Evolutionary conservation across 2,329 filamentous ascomycete species (phyloP), one percentile per base, ranked within the genome.

Genomic region (Aureobasidium melanogenum): DNA sequence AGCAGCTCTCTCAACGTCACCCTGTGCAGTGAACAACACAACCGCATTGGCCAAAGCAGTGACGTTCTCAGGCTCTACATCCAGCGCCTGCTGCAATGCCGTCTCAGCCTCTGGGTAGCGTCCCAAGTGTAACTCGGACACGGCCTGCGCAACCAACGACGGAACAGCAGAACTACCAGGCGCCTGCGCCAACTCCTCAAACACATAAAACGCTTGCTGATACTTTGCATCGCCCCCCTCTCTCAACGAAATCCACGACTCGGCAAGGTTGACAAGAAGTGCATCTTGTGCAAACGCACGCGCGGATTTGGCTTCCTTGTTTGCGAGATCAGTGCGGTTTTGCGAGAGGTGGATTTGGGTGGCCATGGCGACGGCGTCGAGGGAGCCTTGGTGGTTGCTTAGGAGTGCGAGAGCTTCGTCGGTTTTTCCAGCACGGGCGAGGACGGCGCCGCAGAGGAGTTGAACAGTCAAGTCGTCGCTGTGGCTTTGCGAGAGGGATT

Each of bases 131-230:
- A 97, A 78, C 75, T 99, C 93, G 26, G 90, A 88, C 28, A 97
- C 85, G 28, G 92, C 93, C 77, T 97, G 94, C 22, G 90, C 87
- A 63, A 96, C 85, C 60, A 97, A 83, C 19, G 85, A 88, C 67
- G 86, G 81, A 57, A 87, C 81, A 17, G 89, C 89, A 52, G 90
- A 86, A 19, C 89, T 91, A 34, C 89, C 86, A 2, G 91, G 88
- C 30, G 89, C 87, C 71, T 96, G 90, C 5, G 94, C 93, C 52
- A 97, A 84, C 75, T 99, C 94, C 76, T 97, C 93, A 70, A 91
- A 97, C 64, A 97, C 93, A 80, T 99, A 97, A 76, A 96, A 97
- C 19, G 93, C 88, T 71, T 94, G 89, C 71, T 97, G 94, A 76
- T 97, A 97, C 74, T 91, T 94, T 68, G 96, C 91, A 67, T 92